A percentile compares a stretch with the other conserved stretches of the same genome.
Conservation (phyloP, 371 early-diverging fungal genomes). For the Homolaphlyctis polyrhiza region DNA sequence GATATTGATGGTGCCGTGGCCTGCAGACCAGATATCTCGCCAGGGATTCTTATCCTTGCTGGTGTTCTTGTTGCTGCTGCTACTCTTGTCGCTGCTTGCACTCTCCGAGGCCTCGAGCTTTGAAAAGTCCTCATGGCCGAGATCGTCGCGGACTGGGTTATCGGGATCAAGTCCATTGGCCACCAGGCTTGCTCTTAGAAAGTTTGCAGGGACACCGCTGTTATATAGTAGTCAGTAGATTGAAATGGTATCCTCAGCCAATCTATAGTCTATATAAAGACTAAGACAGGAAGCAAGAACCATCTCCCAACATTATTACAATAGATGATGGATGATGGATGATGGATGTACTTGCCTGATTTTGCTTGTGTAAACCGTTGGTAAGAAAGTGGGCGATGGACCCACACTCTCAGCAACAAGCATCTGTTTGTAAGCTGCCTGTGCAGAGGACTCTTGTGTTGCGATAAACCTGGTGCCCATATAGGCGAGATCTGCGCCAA, state of each 20-base stretch:
- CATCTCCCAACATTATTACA: neutral
- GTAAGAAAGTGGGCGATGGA: slow-evolving; percentile 17
- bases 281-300: neutral
- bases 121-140: slow-evolving; percentile 14
- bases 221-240: no score
- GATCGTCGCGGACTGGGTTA: neutral
- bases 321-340: no score
- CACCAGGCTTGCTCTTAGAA: slow-evolving; percentile 12
- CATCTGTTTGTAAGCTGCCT: slow-evolving; percentile 22
- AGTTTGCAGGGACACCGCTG: slow-evolving; percentile 26
- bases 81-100: slow-evolving; percentile 9
- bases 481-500: slow-evolving; percentile 27
- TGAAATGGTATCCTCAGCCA: no score
- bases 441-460: slow-evolving; percentile 15
- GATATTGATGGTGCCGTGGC: slow-evolving; percentile 20
- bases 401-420: slow-evolving; percentile 9
- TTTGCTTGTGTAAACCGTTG: slow-evolving; percentile 22
- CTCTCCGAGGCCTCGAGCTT: slow-evolving; percentile 4
- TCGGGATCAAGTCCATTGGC: slow-evolving; percentile 10
- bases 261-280: no score
- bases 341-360: slow-evolving; percentile 11
- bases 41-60: slow-evolving; percentile 9
- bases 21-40: slow-evolving; percentile 24
- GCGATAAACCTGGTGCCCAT: slow-evolving; percentile 24
- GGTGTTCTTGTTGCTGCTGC: neutral